Evolutionary conservation across 2,329 filamentous ascomycete genomes (phyloP), one percentile per base, ranked within the genome.

Genomic region (Aaosphaeria arxii): DNA sequence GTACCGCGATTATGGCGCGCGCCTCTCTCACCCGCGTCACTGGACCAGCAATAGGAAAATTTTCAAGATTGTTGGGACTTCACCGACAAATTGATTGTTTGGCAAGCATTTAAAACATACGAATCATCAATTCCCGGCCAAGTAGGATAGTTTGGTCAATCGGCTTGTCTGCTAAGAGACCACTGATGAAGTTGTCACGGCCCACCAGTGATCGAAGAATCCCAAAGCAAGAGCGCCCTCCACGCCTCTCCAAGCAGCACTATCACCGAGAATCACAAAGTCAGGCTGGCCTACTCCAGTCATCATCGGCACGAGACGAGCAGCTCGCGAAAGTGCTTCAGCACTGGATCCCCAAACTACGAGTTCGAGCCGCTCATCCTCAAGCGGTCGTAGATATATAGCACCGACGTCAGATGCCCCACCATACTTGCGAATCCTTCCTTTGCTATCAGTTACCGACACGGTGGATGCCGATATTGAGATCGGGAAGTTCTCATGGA

Each of bases 211-310:
- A 55, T 82, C 77, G 52, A 83, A 77, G 62, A 79, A 82, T 0
- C 80, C 81, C 66, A 82, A 71, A 3, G 78, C 78, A 47, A 79
- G 59, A 5, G 74, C 70, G 5, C 80, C 80, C 40, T 74, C 77
- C 40, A 76, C 63, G 1, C 80, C 80, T 53, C 73, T 74, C 75
- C 75, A 80, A 48, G 71, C 68, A 59, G 75, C 75, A 28, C 63
- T 70, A 45, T 66, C 57, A 40, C 74, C 70, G 30, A 79, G 55
- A 2, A 84, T 61, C 4, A 83, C 68, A 55, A 82, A 83, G 54
- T 84, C 80, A 9, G 81, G 80, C 54, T 81, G 78, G 1, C 80
- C 79, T 43, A 75, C 76, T 6, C 81, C 81, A 13, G 80, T 79
- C 44, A 82, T 61, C 54, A 77, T 76, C 0, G 81, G 81, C 28